These are phyloP conservation scores for Trichoderma sp. DNA, from an alignment of 2,329 filamentous ascomycete species.

Conservation along the genomic window DNA sequence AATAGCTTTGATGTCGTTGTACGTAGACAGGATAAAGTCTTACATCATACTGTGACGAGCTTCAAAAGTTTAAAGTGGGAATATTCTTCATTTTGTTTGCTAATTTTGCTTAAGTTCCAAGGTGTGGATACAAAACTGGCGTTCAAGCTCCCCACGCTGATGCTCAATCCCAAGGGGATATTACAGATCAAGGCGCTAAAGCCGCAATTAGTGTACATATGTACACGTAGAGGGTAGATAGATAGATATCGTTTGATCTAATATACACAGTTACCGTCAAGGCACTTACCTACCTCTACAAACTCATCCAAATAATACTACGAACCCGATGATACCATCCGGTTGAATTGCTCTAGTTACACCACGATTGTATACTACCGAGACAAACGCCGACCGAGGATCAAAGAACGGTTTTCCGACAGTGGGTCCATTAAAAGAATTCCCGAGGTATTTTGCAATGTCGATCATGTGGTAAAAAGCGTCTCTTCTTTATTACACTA, in stretches of 20 bases:
- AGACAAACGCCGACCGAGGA: background rate
- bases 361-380: background rate
- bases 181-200: no score
- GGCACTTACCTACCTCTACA: background rate
- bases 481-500: no score
- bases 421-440: background rate
- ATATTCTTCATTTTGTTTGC: no score
- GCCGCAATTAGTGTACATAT: no score
- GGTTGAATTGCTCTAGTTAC: background rate
- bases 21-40: no score
- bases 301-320: background rate
- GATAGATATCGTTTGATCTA: no score
- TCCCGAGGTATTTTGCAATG: background rate
- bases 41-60: no score
- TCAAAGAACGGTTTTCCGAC: background rate
- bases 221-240: no score
- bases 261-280: background rate
- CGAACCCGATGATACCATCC: background rate
- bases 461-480: no score
- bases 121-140: background rate
- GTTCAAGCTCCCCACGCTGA: background rate
- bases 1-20: no score
- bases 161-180: background rate
- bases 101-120: background rate
- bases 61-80: no score